These are phyloP conservation scores for Hypoxylon sp. DNA, from an alignment of 2,329 filamentous ascomycete species.

Conservation along the genomic window DNA sequence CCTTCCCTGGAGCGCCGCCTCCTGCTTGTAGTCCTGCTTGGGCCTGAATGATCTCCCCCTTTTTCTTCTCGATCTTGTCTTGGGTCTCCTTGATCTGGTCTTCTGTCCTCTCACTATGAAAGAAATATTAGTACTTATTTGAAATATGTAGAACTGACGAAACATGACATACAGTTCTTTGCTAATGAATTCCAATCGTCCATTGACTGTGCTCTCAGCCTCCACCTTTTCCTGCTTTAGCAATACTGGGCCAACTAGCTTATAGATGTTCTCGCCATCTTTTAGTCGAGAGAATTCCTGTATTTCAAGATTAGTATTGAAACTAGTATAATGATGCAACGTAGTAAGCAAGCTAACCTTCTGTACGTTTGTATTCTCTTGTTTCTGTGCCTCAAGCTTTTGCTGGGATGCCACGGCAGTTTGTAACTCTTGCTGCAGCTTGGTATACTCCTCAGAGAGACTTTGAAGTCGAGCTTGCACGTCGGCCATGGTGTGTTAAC, in stretches of 20 bases:
- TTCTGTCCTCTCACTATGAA: constrained; percentile 50
- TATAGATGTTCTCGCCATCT: constrained; percentile 91
- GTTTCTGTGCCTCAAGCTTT: constrained; percentile 91
- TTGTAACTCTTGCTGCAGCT: constrained; percentile 87
- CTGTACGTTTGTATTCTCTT: constrained; percentile 90
- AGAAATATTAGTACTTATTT: constrained; percentile 2
- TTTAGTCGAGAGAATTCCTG: constrained; percentile 84
- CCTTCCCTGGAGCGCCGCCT: constrained; percentile 45
- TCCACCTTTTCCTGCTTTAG: constrained; percentile 94
- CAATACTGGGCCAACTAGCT: constrained; percentile 89
- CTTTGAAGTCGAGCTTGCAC: constrained; percentile 80
- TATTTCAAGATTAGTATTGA: constrained; percentile 5
- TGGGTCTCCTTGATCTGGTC: constrained; percentile 63
- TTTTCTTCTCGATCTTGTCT: constrained; percentile 66
- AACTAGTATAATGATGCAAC: too few species aligned
- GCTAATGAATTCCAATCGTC: constrained; percentile 88
- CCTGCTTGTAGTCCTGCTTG: constrained; percentile 61
- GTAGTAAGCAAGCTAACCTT: constrained; percentile 72
- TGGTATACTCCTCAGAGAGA: constrained; percentile 87
- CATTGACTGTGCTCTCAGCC: constrained; percentile 89
- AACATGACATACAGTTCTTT: constrained; percentile 80
- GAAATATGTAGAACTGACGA: not conserved
- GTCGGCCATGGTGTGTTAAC: constrained; percentile 66
- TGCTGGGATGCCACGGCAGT: constrained; percentile 80
- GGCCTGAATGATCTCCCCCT: constrained; percentile 65